Base-by-base conservation (phyloP, 805 yeast species). In the Nakazawaea ernobii region DNA sequence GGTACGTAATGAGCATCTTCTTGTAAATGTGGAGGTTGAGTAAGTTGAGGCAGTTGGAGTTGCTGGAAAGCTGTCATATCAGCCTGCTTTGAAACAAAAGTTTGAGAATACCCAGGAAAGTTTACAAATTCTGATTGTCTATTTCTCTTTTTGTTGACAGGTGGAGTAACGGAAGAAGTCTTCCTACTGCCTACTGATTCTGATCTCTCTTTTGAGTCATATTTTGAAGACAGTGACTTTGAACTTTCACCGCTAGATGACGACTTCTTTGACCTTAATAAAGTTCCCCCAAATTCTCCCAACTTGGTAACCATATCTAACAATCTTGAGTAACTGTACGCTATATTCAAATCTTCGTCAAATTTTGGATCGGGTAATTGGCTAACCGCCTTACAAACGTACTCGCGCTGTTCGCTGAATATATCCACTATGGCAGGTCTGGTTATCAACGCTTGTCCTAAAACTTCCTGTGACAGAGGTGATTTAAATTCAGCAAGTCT, bases 381-480 rank as follows among this genome's bases (percentile, higher is more conserved):
- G 10, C 15, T 8, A 6, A 46, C 30, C 7, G 35, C n/a, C 5
- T 26, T 20, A 8, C 8, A 9, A 26, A 46, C 42, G 5, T 9
- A 17, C 11, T 30, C 32, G 3, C 29, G 45, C 24, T 46, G 46
- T 13, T 37, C 39, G 15, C 26, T 14, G n/a, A 30, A 46, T 8
- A 46, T 46, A 3, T 32, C 32, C 24, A 46, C 14, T 3, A 42
- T 24, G 6, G 32, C n/a, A 7, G 49, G 45, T 14, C 36, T 36
- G 8, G 35, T 42, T 1, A 26, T 8, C n/a, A 46, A 26, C 3
- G 43, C 24, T 11, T 46, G 49, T 6, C 20, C 28, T 10, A 46
- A 33, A 3, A 46, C 39, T 26, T 41, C 39, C 13, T n/a, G n/a
- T 2, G 49, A 29, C 29, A 40, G 36, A 10, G 38, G 38, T 5